Evolutionary conservation across 2,329 filamentous ascomycete species (phyloP).

Genomic region (Trichoderma polysporum): DNA sequence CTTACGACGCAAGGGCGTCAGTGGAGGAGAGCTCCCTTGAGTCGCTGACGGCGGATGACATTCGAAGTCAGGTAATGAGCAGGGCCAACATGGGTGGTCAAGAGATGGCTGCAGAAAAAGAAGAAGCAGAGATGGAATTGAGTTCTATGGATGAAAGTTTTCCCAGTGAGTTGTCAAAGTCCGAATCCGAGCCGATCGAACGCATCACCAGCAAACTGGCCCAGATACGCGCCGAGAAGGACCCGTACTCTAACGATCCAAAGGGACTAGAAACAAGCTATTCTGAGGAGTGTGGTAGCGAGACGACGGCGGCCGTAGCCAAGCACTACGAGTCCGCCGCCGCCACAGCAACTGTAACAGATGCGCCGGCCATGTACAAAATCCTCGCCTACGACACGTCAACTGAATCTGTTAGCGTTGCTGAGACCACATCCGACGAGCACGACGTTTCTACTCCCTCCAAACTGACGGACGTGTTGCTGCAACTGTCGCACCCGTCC

Average conservation of each 20-base stretch:
- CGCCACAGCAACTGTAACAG: neutral
- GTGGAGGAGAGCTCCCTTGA: conserved; percentile 26
- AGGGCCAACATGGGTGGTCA: conserved; percentile 28
- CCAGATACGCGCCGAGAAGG: conserved; percentile 29
- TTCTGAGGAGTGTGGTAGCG: conserved; percentile 41
- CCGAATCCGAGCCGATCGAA: conserved; percentile 35
- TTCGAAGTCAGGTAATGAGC: conserved; percentile 34
- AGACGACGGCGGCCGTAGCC: conserved; percentile 38
- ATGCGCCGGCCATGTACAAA: conserved; percentile 49
- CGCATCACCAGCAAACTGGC: conserved; percentile 4
- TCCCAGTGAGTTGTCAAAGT: conserved; percentile 29
- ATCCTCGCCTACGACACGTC: conserved; percentile 64
- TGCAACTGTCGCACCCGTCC: conserved; percentile 59
- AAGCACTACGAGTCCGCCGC: conserved; percentile 31
- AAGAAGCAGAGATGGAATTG: conserved; percentile 34
- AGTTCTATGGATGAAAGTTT: conserved; percentile 46
- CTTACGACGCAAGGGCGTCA: conserved; percentile 39
- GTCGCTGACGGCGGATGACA: conserved; percentile 32
- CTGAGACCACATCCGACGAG: conserved; percentile 59
- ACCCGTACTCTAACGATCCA: conserved; percentile 45
- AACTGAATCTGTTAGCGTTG: conserved; percentile 56
- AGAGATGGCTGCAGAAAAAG: conserved; percentile 26
- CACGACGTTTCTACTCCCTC: conserved; percentile 49
- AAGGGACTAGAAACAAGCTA: conserved; percentile 52
- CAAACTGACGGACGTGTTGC: conserved; percentile 60